Conservation (phyloP, 208 protist species). For the Vickermania ingenoplastis region DNA sequence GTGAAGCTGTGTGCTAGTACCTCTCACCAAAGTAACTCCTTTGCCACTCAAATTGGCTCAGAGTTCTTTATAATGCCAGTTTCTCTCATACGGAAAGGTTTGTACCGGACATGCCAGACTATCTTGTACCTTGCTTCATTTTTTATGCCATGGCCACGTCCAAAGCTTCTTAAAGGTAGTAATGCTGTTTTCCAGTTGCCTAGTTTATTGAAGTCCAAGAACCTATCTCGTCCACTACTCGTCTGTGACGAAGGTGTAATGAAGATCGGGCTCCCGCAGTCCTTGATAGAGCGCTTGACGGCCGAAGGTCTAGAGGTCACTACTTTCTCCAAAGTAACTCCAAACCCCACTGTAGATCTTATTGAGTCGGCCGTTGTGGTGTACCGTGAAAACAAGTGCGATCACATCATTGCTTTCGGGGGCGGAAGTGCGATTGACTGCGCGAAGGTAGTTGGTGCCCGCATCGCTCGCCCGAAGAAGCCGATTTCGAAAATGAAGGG, state of each 20-base stretch:
- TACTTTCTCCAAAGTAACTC: constrained; percentile 36
- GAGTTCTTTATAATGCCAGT: constrained; percentile 39
- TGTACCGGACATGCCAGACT: constrained; percentile 22
- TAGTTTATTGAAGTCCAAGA: constrained; percentile 18
- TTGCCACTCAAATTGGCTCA: no score
- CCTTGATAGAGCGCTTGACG: constrained; percentile 22
- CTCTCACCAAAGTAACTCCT: no score
- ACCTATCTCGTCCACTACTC: constrained; percentile 29
- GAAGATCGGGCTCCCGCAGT: constrained; percentile 36
- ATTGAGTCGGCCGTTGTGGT: constrained; percentile 22
- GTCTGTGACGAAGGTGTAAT: constrained; percentile 43
- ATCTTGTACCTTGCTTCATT: constrained; percentile 15
- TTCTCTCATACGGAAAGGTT: constrained; percentile 15
- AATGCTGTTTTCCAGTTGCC: constrained; percentile 23
- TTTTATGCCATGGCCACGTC: constrained; percentile 24
- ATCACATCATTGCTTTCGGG: constrained; percentile 69
- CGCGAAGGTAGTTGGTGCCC: constrained; percentile 68
- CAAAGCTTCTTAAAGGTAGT: constrained; percentile 22
- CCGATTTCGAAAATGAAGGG: constrained; percentile 33
- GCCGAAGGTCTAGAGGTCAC: constrained; percentile 18
- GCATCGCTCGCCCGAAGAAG: constrained; percentile 35
- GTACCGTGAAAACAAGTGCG: constrained; percentile 32
- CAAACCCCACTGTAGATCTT: constrained; percentile 39
- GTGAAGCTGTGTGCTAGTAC: no score
- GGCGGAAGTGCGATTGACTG: constrained; percentile 82